Conservation (phyloP, 257 asterid species). For the Lithospermum erythrorhizon region DNA sequence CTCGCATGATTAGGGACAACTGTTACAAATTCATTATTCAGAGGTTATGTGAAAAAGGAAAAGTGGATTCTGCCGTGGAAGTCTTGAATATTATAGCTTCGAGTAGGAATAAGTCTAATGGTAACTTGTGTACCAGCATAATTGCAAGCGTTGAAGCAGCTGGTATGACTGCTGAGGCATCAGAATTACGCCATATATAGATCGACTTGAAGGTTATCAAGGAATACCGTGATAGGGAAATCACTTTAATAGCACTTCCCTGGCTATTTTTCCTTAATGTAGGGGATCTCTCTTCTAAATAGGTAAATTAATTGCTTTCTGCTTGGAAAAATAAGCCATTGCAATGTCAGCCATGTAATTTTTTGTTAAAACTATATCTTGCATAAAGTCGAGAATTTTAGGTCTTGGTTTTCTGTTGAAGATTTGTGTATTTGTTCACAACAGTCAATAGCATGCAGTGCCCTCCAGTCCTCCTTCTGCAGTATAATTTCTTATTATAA, state of each 20-base stretch:
- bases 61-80: slow-evolving; percentile 45
- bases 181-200: slow-evolving; percentile 38
- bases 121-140: slow-evolving; percentile 28
- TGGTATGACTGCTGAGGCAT: slow-evolving; percentile 64
- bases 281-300: no score
- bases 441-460: no score
- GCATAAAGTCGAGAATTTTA: not conserved
- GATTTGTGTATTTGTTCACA: slow-evolving; percentile 7
- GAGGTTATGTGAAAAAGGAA: slow-evolving; percentile 46
- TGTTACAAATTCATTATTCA: slow-evolving; percentile 61
- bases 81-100: slow-evolving; percentile 44
- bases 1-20: slow-evolving; percentile 46
- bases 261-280: not conserved
- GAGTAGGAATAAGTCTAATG: slow-evolving; percentile 26
- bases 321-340: not conserved
- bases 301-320: not conserved
- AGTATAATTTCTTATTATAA: no score
- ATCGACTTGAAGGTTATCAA: slow-evolving; percentile 31
- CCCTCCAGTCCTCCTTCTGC: no score
- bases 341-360: not conserved
- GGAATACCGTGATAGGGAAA: slow-evolving; percentile 6
- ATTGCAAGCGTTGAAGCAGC: slow-evolving; percentile 47
- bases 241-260: not conserved
- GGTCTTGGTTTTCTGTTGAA: slow-evolving; percentile 9
- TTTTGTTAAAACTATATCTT: not conserved